Evolutionary conservation across 2,329 filamentous ascomycete genomes (phyloP), one percentile per base, ranked within the genome.

Genomic region (Colletotrichum sp.): DNA sequence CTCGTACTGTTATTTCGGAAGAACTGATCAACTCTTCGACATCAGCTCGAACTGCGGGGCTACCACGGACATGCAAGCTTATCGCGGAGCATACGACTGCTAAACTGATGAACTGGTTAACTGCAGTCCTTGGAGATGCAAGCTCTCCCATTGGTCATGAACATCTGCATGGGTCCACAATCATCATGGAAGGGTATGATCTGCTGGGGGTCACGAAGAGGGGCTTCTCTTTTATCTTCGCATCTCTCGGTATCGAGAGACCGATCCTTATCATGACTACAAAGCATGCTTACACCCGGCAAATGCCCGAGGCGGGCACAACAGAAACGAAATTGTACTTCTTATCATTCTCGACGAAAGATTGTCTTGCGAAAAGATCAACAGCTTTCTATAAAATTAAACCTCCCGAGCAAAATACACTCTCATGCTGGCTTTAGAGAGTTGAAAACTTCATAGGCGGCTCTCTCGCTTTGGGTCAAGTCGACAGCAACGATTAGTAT

Each of bases 91-190:
- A 30, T 18, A 15, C 36, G 65, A 72, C 59, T 70, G 30, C 10
- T 69, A 63, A 77, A 77, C 71, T 75, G 62, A 12, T 67, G 71
- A 77, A 77, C 71, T 71, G 75, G 8, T 69, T 30, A 77, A 77
- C 76, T 72, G 44, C n/a, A 21, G 10, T 52, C 65, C 9, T 13
- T 28, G 13, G 49, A 63, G 13, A n/a, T 30, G 8, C 3, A 52
- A 52, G 21, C 12, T 26, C 28, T 32, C 30, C 24, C 8, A 70
- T 49, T 63, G 68, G 68, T 24, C 60, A 26, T 26, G 6, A 24
- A 18, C 24, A 7, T 21, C 44, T 52, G n/a, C 18, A 15, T 12
- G n/a, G 65, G 6, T 16, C 49, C 44, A 36, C 28, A 68, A 18
- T n/a, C 16, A 57, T 49, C 30, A 34, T 52, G 44, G n/a, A 52